Base-by-base conservation (phyloP, 331 rosid genomes). In the Ulmus americana region DNA sequence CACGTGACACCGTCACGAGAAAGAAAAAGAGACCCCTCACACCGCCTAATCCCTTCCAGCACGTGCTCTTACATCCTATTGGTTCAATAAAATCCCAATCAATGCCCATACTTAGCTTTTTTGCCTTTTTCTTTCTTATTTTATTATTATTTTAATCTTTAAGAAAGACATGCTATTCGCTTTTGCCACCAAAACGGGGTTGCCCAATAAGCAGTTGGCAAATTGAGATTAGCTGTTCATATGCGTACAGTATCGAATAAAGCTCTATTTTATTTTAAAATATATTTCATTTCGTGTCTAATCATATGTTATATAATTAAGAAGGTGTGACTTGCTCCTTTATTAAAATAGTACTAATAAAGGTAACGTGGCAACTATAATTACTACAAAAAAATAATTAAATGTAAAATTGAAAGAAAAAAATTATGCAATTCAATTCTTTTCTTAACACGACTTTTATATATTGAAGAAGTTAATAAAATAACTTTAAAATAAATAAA, bases 1-100 rank as follows among this genome's bases (percentile, higher is more conserved):
- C 95, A 87, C 95, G 95, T 90, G 94, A 87, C 88, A 74, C 82
- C 87, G 76, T 87, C 95, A 90, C 94, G 90, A 85, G 94, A 83
- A 82, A 79, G 88, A 76, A 45, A 70, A 75, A 65, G 78, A 65
- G 48, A 6, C 5, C 20, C 76, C 62, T 62, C 61, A 65, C 73
- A 63, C 85, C 79, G 79, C 65, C 76, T 42, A 3, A 55, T 18
- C 47, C 52, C 62, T 38, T 43, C 10, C 39, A 55, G 62, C 90
- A 82, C 94, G 94, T 86, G 87, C 83, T 71, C 55, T 64, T 82
- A 46, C 67, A 52, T 55, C 74, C 79, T 35, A 39, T 61, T 74
- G 58, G 53, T 59, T 70, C 57, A 48, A 64, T 44, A 8, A 59
- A 49, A 65, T 73, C 75, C 59, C 64, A 61, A 13, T 40, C 55